Conservation (phyloP, 2,329 filamentous ascomycete species). For the Ceratocystiopsis sp. region DNA sequence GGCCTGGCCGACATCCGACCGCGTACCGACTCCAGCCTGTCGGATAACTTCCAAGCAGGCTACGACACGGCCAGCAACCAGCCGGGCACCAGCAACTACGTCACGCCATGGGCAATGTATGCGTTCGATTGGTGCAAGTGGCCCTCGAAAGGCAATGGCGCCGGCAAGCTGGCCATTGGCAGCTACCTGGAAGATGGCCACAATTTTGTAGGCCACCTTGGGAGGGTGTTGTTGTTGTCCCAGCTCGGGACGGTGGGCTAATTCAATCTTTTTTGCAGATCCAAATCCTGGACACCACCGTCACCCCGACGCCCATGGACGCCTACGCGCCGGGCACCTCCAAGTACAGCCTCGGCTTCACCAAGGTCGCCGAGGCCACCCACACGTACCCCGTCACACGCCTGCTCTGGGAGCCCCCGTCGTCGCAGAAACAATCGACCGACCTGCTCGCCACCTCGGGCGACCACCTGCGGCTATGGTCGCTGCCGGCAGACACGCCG, state of each 20-base stretch:
- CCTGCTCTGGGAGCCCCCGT: constrained; percentile 89
- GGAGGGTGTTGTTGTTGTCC: background rate
- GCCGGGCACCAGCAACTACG: constrained; percentile 72
- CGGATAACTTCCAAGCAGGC: constrained; percentile 49
- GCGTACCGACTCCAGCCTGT: constrained; percentile 63
- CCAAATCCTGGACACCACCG: constrained; percentile 86
- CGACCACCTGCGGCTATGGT: constrained; percentile 88
- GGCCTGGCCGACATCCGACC: constrained; percentile 85
- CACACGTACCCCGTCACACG: constrained; percentile 96
- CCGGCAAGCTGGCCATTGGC: constrained; percentile 84
- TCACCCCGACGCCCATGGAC: constrained; percentile 51
- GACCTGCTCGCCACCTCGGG: constrained; percentile 90
- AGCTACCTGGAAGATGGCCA: constrained; percentile 97
- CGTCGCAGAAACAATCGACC: constrained; percentile 85
- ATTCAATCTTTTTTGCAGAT: constrained; percentile 47
- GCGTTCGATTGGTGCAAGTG: constrained; percentile 99
- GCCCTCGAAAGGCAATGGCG: constrained; percentile 62
- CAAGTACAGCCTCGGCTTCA: constrained; percentile 72
- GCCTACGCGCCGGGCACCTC: constrained; percentile 52
- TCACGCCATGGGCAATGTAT: constrained; percentile 89
- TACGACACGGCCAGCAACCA: constrained; percentile 50
- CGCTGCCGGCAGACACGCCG: constrained; percentile 54
- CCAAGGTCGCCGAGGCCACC: constrained; percentile 85
- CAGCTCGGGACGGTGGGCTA: background rate
- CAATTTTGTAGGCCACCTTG: constrained; percentile 54